Base-by-base conservation (phyloP, 148 eudicot species). In the Rhododendron henanense region DNA sequence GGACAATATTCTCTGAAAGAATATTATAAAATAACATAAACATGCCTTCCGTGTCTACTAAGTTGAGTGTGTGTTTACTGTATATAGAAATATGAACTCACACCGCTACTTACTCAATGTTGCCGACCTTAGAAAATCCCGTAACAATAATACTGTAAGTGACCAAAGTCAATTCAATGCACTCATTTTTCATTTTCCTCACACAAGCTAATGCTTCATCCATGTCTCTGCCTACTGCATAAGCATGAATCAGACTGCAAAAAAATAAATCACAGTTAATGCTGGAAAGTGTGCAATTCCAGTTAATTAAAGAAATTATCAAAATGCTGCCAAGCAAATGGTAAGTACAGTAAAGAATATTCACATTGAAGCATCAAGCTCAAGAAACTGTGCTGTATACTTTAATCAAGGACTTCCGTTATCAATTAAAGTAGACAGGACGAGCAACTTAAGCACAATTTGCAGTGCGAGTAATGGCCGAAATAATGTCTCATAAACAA, bases 211-310 rank as follows among this genome's bases (percentile, higher is more conserved):
- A 87, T 39, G 98, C 99, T 90, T 97, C 99, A 81, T 94, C 97
- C 99, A 97, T 97, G 90, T 97, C 99, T 94, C 94, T 95, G 79
- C 94, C 98, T 47, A 97, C 94, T 82, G 94, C 90, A 89, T 94
- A 97, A 85, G 99, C 99, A 90, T 97, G 98, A 85, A 97, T 92
- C 69, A 97, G 93, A 94, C 98, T 96, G 98, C 95, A 93, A 83
- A 82, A 65, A 85, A 88, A 86, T 8, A 47, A 87, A 55, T 23
- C 74, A 39, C 2, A 83, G 69, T 37, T 81, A 87, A 85, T 39
- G 73, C 77, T 45, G 63, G 71, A 81, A 88, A 86, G 41, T 15
- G 35, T 75, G 79, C 2, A 25, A 31, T 81, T 37, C 79, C 61
- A 41, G 3, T 31, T 50, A 67, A 71, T 73, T 73, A 73, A 50